A percentile compares a stretch with the other conserved stretches of the same genome.
Conservation (phyloP, 257 asterid genomes). For the Nicotiana paniculata region DNA sequence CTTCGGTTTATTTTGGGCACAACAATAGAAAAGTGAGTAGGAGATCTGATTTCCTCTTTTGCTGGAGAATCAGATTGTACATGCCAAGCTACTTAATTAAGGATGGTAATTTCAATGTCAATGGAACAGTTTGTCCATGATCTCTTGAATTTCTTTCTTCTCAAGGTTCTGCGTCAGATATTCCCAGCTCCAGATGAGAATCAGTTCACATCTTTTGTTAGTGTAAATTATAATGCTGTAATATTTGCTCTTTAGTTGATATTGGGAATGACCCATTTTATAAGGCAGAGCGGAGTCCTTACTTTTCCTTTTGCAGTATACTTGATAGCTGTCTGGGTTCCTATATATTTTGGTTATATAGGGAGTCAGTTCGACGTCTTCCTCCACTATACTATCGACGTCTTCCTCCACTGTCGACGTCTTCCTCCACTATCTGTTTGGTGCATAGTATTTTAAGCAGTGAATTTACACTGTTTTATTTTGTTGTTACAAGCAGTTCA, state of each 20-base stretch:
- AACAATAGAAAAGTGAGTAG: background rate
- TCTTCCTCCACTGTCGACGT: background rate
- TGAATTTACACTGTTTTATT: background rate
- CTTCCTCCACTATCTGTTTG: background rate
- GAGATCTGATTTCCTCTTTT: background rate
- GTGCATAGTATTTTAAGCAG: background rate
- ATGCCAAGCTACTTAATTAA: background rate
- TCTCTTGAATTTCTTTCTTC: background rate
- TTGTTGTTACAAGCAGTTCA: slow-evolving; percentile 49
- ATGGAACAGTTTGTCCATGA: background rate
- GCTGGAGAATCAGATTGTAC: background rate
- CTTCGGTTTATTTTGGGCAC: background rate
- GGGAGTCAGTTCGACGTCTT: background rate
- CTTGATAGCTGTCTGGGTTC: background rate
- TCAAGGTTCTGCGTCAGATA: background rate
- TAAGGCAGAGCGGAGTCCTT: background rate
- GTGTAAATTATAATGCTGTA: background rate
- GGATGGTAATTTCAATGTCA: background rate
- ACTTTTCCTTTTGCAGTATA: background rate
- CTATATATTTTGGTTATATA: background rate
- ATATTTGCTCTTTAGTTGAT: slow-evolving; percentile 1
- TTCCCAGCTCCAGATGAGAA: background rate
- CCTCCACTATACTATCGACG: background rate
- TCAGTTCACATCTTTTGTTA: background rate
- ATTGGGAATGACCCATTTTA: background rate